phyloP scores from a whole-genome alignment of 1,139 yeast genomes.

The Candida sp. region DNA sequence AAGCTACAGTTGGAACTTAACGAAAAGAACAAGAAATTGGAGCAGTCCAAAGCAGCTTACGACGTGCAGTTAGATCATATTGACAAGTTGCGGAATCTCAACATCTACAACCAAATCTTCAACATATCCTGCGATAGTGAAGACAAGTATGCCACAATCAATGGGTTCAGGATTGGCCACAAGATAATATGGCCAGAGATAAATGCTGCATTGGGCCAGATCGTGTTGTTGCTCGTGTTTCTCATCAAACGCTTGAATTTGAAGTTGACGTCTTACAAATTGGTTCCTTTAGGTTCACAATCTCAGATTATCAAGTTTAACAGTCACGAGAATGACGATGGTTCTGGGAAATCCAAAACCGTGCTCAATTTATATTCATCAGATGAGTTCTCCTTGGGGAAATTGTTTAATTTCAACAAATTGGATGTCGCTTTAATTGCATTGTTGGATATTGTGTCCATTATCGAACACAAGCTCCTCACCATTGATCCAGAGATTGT shows the following conservation, averaged over 20 bases:
- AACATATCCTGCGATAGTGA: conserved; percentile 69
- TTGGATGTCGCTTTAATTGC: conserved; percentile 83
- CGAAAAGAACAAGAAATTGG: conserved; percentile 54
- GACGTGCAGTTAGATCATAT: conserved; percentile 65
- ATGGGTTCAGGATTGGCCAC: conserved; percentile 79
- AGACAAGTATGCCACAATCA: conserved; percentile 86
- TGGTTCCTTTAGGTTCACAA: conserved; percentile 86
- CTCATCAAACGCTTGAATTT: conserved; percentile 62
- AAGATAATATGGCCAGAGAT: conserved; percentile 89
- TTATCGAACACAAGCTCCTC: conserved; percentile 55
- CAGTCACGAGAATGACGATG: conserved; percentile 22
- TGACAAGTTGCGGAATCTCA: conserved; percentile 71
- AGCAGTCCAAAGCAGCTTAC: conserved; percentile 64
- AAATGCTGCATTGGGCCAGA: conserved; percentile 92
- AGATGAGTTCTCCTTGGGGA: conserved; percentile 71
- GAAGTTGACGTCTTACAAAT: conserved; percentile 59
- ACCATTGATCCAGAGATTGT: conserved; percentile 59
- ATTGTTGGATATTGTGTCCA: conserved; percentile 62
- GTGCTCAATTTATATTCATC: conserved; percentile 58
- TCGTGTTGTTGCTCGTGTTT: conserved; percentile 71
- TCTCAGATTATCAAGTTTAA: conserved; percentile 70
- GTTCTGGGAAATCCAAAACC: conserved; percentile 22
- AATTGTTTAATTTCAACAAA: conserved; percentile 70
- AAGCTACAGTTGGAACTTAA: conserved; percentile 52
- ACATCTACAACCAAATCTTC: conserved; percentile 84